These are phyloP conservation scores for Backusella luteola DNA, from an alignment of 192 early-diverging fungal species.

Conservation along the genomic window DNA sequence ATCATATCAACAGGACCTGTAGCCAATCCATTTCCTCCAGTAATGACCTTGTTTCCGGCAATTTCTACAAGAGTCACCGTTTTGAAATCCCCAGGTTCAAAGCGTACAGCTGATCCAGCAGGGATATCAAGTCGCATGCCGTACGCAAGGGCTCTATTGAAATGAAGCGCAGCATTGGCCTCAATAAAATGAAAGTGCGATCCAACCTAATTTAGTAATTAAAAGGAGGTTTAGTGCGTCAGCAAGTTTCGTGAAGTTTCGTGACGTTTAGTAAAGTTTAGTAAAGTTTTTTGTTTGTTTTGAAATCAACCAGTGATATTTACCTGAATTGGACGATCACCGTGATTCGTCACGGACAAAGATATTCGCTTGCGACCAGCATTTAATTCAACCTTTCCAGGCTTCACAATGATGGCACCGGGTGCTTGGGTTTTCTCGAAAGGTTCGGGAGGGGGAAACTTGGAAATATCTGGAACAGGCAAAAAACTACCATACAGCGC, in stretches of 20 bases:
- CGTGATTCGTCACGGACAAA: constrained; percentile 86
- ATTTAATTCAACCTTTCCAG: constrained; percentile 76
- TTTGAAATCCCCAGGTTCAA: constrained; percentile 94
- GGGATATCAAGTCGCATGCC: constrained; percentile 90
- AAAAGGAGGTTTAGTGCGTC: too few relatives aligned
- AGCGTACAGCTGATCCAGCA: constrained; percentile 91
- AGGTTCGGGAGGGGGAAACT: constrained; percentile 41
- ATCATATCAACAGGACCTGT: constrained; percentile 64
- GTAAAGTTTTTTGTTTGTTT: neutral
- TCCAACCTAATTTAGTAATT: constrained; percentile 42
- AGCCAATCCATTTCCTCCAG: constrained; percentile 85
- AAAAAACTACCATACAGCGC: constrained; percentile 89
- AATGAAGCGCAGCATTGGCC: constrained; percentile 74
- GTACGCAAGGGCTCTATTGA: constrained; percentile 84
- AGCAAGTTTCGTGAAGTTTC: neutral
- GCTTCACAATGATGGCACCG: constrained; percentile 65
- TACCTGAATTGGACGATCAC: constrained; percentile 90
- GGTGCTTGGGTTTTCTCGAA: constrained; percentile 38
- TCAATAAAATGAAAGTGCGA: constrained; percentile 98
- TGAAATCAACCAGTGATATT: neutral
- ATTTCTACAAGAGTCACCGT: constrained; percentile 82
- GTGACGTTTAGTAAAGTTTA: neutral
- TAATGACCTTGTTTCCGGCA: constrained; percentile 72
- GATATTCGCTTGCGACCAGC: constrained; percentile 65
- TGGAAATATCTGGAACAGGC: constrained; percentile 60